phyloP scores from a whole-genome alignment of 768 basidiomycete genomes.

The Udeniomyces megalosporus region DNA sequence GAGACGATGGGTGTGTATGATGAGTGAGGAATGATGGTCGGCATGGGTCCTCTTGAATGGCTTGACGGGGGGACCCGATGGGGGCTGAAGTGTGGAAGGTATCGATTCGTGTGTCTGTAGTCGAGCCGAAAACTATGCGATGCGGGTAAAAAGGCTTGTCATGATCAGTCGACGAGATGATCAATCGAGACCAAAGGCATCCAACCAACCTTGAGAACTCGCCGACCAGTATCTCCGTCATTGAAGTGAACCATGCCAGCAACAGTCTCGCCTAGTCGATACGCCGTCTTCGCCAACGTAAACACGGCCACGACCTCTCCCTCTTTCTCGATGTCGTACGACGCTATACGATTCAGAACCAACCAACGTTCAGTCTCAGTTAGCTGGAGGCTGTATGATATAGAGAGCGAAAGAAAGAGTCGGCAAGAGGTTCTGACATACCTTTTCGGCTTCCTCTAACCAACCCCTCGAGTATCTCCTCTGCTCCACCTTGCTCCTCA shows the following conservation, averaged over 20 bases:
- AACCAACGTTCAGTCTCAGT: not conserved
- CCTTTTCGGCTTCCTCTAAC: conserved; percentile 80
- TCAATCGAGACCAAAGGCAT: not conserved
- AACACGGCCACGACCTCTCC: conserved; percentile 75
- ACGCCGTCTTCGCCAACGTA: conserved; percentile 81
- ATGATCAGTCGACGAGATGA: no score
- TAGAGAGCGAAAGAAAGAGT: not conserved
- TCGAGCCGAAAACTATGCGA: conserved; percentile 58
- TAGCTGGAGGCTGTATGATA: not conserved
- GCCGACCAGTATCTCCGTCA: conserved; percentile 44
- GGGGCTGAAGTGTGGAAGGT: conserved; percentile 40
- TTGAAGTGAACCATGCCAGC: conserved; percentile 79
- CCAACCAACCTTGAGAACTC: conserved; percentile 73
- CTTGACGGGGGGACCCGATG: conserved; percentile 30
- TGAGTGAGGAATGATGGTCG: conserved; percentile 66
- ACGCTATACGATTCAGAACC: conserved; percentile 38
- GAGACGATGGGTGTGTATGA: conserved; percentile 53
- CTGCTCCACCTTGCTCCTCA: conserved; percentile 20
- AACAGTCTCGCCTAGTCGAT: conserved; percentile 81
- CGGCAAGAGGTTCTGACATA: conserved; percentile 27
- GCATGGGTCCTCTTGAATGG: conserved; percentile 43
- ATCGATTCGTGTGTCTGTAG: conserved; percentile 70
- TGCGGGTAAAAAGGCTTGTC: not conserved
- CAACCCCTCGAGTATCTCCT: conserved; percentile 44
- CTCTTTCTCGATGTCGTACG: conserved; percentile 90